These are phyloP conservation scores for Xanthoconium purpureum DNA, from an alignment of 768 basidiomycete genomes.

Conservation along the genomic window DNA sequence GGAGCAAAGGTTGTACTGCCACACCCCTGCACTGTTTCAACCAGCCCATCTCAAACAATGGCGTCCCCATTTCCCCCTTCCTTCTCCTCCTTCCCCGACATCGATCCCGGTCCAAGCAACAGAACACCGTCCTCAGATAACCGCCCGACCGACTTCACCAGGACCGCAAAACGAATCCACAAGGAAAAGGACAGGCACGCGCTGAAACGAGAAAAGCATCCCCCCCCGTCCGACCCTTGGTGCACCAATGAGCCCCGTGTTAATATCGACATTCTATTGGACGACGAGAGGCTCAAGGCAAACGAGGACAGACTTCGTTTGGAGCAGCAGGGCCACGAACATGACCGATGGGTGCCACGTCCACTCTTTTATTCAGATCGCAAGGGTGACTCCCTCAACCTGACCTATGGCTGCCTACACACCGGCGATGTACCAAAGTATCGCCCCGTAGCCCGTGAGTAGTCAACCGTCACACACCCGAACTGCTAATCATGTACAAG, in stretches of 20 bases:
- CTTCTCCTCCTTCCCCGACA: conserved; percentile 68
- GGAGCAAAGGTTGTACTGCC: conserved; percentile 6
- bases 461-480: conserved; percentile 7
- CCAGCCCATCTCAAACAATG: conserved; percentile 27
- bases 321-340: conserved; percentile 18
- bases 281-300: conserved; percentile 34
- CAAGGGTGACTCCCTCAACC: conserved; percentile 62
- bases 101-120: conserved; percentile 45
- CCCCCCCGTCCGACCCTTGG: conserved; percentile 27
- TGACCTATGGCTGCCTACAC: conserved; percentile 65
- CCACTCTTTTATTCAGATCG: conserved; percentile 59
- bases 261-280: conserved; percentile 4
- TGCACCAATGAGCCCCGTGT: conserved; percentile 13
- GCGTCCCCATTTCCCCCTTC: conserved; percentile 63
- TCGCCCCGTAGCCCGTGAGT: conserved; percentile 54
- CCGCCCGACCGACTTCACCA: conserved; percentile 12
- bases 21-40: conserved; percentile 7
- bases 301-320: conserved; percentile 34
- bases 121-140: conserved; percentile 16
- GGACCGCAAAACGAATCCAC: conserved; percentile 18
- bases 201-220: conserved; percentile 31
- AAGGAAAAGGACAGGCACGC: conserved; percentile 31
- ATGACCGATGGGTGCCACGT: conserved; percentile 26
- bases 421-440: conserved; percentile 67
- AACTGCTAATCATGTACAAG: conserved; percentile 50